These are phyloP conservation scores for Lolium rigidum DNA, from an alignment of 176 grass and related monocot species.

Conservation along the genomic window DNA sequence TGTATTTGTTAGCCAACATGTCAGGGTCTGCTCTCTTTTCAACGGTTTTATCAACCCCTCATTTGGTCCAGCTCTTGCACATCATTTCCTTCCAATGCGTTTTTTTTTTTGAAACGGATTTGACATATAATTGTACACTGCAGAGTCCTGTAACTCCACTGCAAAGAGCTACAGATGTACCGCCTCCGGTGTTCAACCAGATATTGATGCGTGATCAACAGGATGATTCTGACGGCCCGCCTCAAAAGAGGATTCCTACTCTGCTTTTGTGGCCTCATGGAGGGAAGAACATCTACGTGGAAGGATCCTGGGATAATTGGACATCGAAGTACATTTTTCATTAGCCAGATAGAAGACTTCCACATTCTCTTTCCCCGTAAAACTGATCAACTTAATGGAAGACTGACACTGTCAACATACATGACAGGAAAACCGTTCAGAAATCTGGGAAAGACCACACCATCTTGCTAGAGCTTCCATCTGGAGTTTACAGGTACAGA, in stretches of 20 bases:
- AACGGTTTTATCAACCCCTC: background rate
- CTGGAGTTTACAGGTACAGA: conserved; percentile 73
- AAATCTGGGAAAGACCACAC: conserved; percentile 84
- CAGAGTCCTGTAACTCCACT: conserved; percentile 83
- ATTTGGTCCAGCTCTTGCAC: background rate
- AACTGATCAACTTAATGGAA: background rate
- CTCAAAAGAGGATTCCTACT: conserved; percentile 76
- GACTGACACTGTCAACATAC: background rate
- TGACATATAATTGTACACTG: background rate
- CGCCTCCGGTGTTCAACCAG: conserved; percentile 74
- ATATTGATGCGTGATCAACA: conserved; percentile 59
- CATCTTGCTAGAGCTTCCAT: conserved; percentile 76
- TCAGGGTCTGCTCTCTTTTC: background rate
- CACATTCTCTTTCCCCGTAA: background rate
- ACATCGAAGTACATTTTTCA: conserved; percentile 56
- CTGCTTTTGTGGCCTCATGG: conserved; percentile 78
- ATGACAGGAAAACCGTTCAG: conserved; percentile 68
- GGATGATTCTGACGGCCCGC: conserved; percentile 51
- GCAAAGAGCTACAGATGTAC: conserved; percentile 59
- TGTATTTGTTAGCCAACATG: background rate
- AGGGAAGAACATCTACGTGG: conserved; percentile 68
- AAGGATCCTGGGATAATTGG: conserved; percentile 98
- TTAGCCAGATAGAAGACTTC: background rate
- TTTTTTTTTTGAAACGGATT: too few species aligned
- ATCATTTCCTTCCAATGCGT: background rate